These are phyloP conservation scores for Pythium brassicae DNA, from an alignment of 352 stramenopile species.

Conservation along the genomic window DNA sequence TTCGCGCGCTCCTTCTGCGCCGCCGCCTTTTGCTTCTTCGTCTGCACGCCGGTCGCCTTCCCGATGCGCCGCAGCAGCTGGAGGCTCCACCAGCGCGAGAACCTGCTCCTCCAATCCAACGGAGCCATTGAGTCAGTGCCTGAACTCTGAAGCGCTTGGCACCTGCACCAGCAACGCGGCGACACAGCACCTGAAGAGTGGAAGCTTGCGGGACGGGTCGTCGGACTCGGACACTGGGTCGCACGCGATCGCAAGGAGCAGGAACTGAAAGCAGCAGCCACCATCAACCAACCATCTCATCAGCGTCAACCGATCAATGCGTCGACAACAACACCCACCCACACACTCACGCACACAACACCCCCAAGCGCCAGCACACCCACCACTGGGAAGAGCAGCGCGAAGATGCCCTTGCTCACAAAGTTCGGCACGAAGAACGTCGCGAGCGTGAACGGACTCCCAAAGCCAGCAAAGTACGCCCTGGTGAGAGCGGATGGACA, in stretches of 20 bases:
- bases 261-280: slow-evolving; percentile 38
- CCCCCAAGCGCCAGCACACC: slow-evolving; percentile 11
- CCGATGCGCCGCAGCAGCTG: slow-evolving; percentile 77
- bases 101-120: too few species aligned
- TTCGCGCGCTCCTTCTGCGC: slow-evolving; percentile 19
- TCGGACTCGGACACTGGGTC: slow-evolving; percentile 58
- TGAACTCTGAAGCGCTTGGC: too few species aligned
- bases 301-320: background rate
- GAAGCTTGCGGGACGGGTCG: slow-evolving; percentile 45
- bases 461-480: slow-evolving; percentile 86
- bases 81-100: slow-evolving; percentile 81
- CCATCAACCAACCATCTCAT: too few species aligned
- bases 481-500: slow-evolving; percentile 13
- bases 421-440: slow-evolving; percentile 90
- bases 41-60: slow-evolving; percentile 71
- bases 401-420: slow-evolving; percentile 88
- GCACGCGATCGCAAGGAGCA: slow-evolving; percentile 78
- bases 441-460: slow-evolving; percentile 80
- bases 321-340: slow-evolving; percentile 4
- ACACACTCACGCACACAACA: background rate
- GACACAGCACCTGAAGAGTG: slow-evolving; percentile 59
- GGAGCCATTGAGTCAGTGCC: too few species aligned
- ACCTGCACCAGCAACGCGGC: background rate
- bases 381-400: slow-evolving; percentile 83
- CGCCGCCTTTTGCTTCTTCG: slow-evolving; percentile 50